Conservation (phyloP, 2,329 filamentous ascomycete species). For the Cytospora chrysosperma region DNA sequence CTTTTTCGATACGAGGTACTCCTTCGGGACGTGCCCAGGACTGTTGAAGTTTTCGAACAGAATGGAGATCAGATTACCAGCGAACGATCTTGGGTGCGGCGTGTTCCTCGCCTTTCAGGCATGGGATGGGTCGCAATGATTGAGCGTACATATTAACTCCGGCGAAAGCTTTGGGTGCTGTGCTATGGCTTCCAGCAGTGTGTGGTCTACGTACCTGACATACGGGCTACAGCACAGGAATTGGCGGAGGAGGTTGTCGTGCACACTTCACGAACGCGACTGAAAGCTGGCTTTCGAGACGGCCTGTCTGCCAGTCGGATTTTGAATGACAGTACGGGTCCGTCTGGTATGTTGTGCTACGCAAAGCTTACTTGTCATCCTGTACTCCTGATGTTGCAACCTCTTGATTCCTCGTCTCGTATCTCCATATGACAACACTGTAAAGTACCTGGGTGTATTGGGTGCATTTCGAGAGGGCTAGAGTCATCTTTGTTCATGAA, state of each 20-base stretch:
- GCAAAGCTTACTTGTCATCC: background rate
- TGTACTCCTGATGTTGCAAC: background rate
- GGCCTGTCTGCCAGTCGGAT: background rate
- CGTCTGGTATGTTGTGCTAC: too few relatives aligned
- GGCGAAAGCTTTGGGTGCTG: background rate
- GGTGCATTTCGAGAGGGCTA: too few relatives aligned
- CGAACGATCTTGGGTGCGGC: conserved; percentile 54
- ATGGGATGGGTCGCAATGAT: conserved; percentile 52
- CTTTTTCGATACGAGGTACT: conserved; percentile 43
- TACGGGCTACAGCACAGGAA: background rate
- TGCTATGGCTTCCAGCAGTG: background rate
- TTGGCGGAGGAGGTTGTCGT: too few relatives aligned
- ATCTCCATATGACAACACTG: too few relatives aligned
- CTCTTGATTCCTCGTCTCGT: too few relatives aligned
- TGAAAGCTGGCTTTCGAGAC: background rate
- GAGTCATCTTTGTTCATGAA: too few relatives aligned
- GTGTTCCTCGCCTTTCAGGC: conserved; percentile 40
- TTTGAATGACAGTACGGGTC: background rate
- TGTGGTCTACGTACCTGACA: background rate
- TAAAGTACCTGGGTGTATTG: too few relatives aligned
- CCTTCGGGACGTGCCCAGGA: conserved; percentile 41
- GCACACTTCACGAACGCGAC: background rate
- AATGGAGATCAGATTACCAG: conserved; percentile 47
- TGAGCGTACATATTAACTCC: conserved; percentile 44
- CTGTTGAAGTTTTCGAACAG: conserved; percentile 44